Evolutionary conservation across 108 stramenopile genomes (phyloP).

Genomic region (Nannochloropsis gaditana): DNA sequence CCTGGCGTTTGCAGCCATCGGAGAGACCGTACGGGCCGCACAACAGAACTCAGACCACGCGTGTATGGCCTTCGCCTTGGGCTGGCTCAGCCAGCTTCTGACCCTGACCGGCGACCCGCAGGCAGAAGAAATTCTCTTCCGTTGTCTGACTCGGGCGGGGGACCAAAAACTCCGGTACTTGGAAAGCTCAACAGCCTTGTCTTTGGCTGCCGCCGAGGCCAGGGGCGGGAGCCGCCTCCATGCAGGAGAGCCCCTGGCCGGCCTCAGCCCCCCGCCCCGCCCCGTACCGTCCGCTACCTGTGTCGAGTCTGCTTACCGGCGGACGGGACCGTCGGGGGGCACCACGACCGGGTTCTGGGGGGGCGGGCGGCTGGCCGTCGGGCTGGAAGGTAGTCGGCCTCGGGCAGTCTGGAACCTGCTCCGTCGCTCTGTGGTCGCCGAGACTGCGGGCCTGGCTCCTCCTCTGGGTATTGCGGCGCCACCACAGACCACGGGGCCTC

Average conservation of each 20-base stretch:
- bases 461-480: neutral
- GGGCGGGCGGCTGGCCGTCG: neutral
- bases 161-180: constrained; percentile 27
- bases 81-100: constrained; percentile 24
- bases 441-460: neutral
- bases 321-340: neutral
- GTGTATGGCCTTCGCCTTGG: constrained; percentile 33
- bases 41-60: constrained; percentile 71
- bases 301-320: too few species aligned
- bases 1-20: constrained; percentile 66
- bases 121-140: constrained; percentile 25
- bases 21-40: constrained; percentile 79
- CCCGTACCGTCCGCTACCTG: neutral
- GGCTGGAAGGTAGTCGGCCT: neutral
- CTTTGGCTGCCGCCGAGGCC: neutral
- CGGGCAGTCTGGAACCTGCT: neutral
- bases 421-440: neutral
- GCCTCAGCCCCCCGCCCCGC: neutral
- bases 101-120: constrained; percentile 21
- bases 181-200: constrained; percentile 7
- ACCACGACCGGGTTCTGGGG: neutral
- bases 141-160: constrained; percentile 24
- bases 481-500: neutral
- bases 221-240: neutral
- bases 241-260: neutral